Base-by-base conservation (phyloP, 2,329 filamentous ascomycete species). In the Cordyceps sp. region DNA sequence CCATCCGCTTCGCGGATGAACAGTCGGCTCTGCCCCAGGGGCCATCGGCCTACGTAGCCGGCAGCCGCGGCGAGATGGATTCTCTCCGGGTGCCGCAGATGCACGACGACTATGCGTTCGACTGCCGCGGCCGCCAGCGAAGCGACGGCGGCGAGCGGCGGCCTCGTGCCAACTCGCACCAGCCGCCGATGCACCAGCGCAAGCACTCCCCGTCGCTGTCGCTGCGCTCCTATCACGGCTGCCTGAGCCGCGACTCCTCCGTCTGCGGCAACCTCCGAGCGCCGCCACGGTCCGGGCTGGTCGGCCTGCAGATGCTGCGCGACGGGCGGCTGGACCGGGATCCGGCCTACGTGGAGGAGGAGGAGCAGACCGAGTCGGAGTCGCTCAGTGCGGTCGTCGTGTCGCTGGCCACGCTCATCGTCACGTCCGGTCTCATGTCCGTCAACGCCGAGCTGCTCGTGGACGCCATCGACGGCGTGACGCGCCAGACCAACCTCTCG, bases 381-480 rank as follows among this genome's bases (percentile, higher is more conserved):
- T 9, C 31, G 9, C 3, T 12, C 7, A 24, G 27, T 9, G 31
- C 37, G 30, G 10, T 37, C 15, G 7, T 52, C 29, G 44, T 71
- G 55, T 21, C 70, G 5, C 43, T 72, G 0, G 35, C 66, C 6
- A 49, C 72, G 2, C 54, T 76, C 3, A 50, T 73, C 14, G 42
- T 61, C 6, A 62, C 65, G 1, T 74, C 71, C 8, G 58, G 53
- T 1, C 52, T 74, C 20, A 68, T 75, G 34, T 70, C 69, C 3
- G 45, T 72, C 26, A 73, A 67, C 38, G 69, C 71, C 33, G 69
- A 75, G 40, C 72, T 73, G 36, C 64, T 76, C 41, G 69, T 74
- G 26, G 61, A 58, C 34, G 65, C 64, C 29, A 74, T 76, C 37
- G 60, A 69, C 42, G 62, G 62, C 20, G 59, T 76, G 1, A 65